Evolutionary conservation across 805 yeast genomes (phyloP).

Genomic region (Candida tallmaniae): DNA sequence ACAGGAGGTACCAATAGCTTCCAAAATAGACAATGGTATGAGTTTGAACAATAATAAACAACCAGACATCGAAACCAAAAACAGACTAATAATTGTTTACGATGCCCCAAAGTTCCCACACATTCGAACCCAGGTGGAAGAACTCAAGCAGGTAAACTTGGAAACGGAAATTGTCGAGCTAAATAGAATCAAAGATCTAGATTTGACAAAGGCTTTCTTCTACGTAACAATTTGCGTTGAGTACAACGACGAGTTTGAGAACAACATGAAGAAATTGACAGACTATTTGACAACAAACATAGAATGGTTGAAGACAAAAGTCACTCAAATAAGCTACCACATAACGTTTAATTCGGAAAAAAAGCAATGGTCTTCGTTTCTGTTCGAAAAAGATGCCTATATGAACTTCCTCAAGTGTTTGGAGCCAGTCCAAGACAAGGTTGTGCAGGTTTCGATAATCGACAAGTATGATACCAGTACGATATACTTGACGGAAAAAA

Average conservation of each 20-base stretch:
- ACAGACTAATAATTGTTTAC: conserved; percentile 16
- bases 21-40: too few relatives aligned
- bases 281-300: conserved; percentile 18
- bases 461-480: conserved; percentile 16
- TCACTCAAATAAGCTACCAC: conserved; percentile 28
- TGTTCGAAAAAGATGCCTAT: conserved; percentile 23
- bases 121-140: conserved; percentile 22
- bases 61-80: neutral
- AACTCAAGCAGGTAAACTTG: conserved; percentile 13
- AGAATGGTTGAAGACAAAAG: conserved; percentile 11
- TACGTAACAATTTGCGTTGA: conserved; percentile 27
- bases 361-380: conserved; percentile 27
- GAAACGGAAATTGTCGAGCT: conserved; percentile 18
- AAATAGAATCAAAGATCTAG: conserved; percentile 5
- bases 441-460: conserved; percentile 36
- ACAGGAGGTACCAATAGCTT: too few relatives aligned
- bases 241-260: conserved; percentile 26
- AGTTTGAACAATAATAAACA: too few relatives aligned
- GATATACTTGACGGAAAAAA: conserved; percentile 29
- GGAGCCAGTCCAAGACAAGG: conserved; percentile 21
- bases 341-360: conserved; percentile 27
- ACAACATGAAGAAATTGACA: conserved; percentile 16
- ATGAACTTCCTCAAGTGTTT: conserved; percentile 19
- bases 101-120: conserved; percentile 22
- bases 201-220: conserved; percentile 10